Percentiles rank a stretch among this genome's conserved stretches.
Evolutionary conservation across 805 yeast genomes (phyloP).

Genomic region (Candida awuae): DNA sequence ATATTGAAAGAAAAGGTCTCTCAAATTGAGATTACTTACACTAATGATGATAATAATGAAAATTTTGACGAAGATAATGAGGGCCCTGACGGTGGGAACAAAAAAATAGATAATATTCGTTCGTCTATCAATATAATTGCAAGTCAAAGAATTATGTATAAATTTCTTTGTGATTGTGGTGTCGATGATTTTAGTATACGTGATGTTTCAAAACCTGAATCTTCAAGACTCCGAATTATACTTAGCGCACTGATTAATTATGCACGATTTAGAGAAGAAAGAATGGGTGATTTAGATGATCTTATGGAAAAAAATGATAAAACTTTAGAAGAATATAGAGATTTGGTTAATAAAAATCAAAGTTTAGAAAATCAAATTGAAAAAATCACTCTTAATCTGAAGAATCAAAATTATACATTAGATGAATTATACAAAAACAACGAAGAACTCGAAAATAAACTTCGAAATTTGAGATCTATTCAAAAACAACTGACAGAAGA

Average conservation of each 20-base stretch:
- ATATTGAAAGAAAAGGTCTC: constrained; percentile 23
- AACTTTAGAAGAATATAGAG: constrained; percentile 37
- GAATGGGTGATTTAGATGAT: constrained; percentile 60
- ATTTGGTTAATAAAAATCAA: constrained; percentile 34
- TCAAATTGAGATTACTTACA: constrained; percentile 17
- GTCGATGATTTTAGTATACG: constrained; percentile 65
- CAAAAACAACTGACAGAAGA: constrained; percentile 59
- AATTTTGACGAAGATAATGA: constrained; percentile 2
- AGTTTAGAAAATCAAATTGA: constrained; percentile 27
- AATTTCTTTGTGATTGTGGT: constrained; percentile 65
- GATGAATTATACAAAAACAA: constrained; percentile 43
- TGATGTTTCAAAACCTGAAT: constrained; percentile 76
- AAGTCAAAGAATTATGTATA: constrained; percentile 50
- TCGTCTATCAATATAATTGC: constrained; percentile 45
- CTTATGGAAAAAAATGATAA: constrained; percentile 48
- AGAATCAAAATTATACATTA: constrained; percentile 27
- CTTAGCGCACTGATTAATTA: constrained; percentile 79
- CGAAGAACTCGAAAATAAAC: constrained; percentile 49
- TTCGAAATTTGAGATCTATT: constrained; percentile 48
- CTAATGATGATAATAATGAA: constrained; percentile 6
- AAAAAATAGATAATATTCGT: constrained; percentile 11
- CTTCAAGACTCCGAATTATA: constrained; percentile 51
- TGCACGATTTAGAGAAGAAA: constrained; percentile 76
- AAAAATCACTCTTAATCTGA: constrained; percentile 14
- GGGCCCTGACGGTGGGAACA: constrained; percentile 5